Conservation (phyloP, 2,329 filamentous ascomycete species). For the Canariomyces notabilis region DNA sequence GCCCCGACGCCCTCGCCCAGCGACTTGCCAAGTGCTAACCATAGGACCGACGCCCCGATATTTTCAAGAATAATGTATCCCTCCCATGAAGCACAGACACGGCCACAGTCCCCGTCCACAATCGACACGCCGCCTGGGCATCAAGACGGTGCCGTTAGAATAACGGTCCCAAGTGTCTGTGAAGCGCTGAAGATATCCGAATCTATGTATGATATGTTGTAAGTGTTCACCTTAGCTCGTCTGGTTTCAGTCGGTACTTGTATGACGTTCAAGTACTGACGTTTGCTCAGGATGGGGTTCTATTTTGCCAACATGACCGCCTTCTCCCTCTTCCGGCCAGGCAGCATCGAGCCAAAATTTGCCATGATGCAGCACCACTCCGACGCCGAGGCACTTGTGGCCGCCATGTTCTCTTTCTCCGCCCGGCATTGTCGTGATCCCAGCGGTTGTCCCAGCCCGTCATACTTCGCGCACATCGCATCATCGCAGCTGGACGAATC, state of each 20-base stretch:
- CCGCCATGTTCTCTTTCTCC: slow-evolving; percentile 30
- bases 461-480: slow-evolving; percentile 24
- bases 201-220: slow-evolving; percentile 11
- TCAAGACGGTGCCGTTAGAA: background rate
- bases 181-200: slow-evolving; percentile 13
- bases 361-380: slow-evolving; percentile 13
- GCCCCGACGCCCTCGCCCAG: background rate
- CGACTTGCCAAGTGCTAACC: background rate
- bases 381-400: slow-evolving; percentile 28
- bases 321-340: slow-evolving; percentile 28
- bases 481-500: slow-evolving; percentile 27
- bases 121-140: slow-evolving; percentile 10
- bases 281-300: slow-evolving; percentile 16
- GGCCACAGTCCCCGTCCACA: slow-evolving; percentile 16
- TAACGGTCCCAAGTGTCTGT: slow-evolving; percentile 15
- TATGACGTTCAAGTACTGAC: background rate
- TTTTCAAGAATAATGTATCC: slow-evolving; percentile 22
- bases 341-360: slow-evolving; percentile 26
- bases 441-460: slow-evolving; percentile 12
- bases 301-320: slow-evolving; percentile 32
- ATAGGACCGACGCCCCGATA: slow-evolving; percentile 9
- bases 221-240: background rate
- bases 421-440: slow-evolving; percentile 18
- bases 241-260: background rate
- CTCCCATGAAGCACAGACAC: slow-evolving; percentile 18